phyloP scores from a whole-genome alignment of 2,329 filamentous ascomycete genomes.

The Fusarium camptoceras region DNA sequence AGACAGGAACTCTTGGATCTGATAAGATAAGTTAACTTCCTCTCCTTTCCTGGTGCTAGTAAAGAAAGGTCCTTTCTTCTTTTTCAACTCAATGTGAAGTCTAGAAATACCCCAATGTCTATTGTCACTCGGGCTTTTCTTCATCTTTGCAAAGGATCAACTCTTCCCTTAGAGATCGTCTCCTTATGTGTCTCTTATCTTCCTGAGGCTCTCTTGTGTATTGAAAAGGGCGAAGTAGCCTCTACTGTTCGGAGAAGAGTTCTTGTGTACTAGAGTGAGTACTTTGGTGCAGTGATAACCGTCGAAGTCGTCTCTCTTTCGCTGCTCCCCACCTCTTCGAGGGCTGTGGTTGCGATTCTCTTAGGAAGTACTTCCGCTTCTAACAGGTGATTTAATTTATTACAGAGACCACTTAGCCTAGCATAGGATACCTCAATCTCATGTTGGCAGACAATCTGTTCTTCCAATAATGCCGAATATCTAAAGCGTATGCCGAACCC shows the following conservation, averaged over 20 bases:
- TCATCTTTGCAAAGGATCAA: not conserved
- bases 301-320: not conserved
- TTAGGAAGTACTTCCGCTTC: not conserved
- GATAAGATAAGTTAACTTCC: not conserved
- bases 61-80: not conserved
- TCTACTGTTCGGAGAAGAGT: not conserved
- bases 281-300: not conserved
- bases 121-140: not conserved
- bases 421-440: not conserved
- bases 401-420: not conserved
- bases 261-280: not conserved
- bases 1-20: not conserved
- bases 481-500: not conserved
- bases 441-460: not conserved
- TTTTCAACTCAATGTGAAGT: not conserved
- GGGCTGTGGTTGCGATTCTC: not conserved
- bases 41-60: not conserved
- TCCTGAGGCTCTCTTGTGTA: not conserved
- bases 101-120: not conserved
- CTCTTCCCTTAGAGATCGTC: not conserved
- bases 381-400: rapidly evolving
- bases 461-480: not conserved
- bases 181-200: not conserved
- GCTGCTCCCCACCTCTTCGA: not conserved
- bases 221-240: not conserved